phyloP scores from a whole-genome alignment of 805 yeast species.

The Clavispora santaluciae region DNA sequence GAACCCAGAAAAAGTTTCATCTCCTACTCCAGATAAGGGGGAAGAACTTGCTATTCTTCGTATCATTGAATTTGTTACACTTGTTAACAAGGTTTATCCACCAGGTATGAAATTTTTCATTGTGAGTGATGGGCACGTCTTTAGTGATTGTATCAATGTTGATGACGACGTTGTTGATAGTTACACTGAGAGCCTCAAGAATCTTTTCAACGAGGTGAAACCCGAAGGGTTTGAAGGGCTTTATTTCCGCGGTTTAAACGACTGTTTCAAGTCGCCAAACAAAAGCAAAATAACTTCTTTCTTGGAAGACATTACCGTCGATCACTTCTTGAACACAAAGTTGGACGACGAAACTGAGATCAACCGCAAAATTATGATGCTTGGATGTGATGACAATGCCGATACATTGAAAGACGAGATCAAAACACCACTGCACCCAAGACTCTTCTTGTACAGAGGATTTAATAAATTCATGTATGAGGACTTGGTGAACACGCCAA shows the following conservation, averaged over 20 bases:
- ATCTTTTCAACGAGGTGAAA: constrained; percentile 34
- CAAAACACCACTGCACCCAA: constrained; percentile 41
- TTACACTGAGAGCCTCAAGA: constrained; percentile 42
- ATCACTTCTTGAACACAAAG: constrained; percentile 30
- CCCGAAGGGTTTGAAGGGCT: constrained; percentile 26
- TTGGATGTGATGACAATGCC: constrained; percentile 36
- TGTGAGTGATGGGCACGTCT: constrained; percentile 63
- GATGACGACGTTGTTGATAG: constrained; percentile 50
- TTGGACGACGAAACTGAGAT: constrained; percentile 30
- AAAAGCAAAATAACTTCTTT: constrained; percentile 11
- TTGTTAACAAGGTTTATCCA: constrained; percentile 36
- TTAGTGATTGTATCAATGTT: constrained; percentile 60
- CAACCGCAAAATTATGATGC: constrained; percentile 32
- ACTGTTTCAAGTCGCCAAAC: constrained; percentile 25
- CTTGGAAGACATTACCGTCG: constrained; percentile 20
- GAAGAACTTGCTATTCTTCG: constrained; percentile 31
- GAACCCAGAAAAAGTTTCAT: constrained; percentile 48
- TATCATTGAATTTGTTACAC: constrained; percentile 27
- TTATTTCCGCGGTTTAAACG: constrained; percentile 31
- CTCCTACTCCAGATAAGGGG: constrained; percentile 51
- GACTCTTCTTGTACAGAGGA: constrained; percentile 51
- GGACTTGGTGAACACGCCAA: constrained; percentile 44
- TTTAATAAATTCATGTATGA: constrained; percentile 57
- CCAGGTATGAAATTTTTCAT: constrained; percentile 55
- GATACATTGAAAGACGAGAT: constrained; percentile 32